phyloP scores from a whole-genome alignment of 306 rosid species.

The Senna siamea region DNA sequence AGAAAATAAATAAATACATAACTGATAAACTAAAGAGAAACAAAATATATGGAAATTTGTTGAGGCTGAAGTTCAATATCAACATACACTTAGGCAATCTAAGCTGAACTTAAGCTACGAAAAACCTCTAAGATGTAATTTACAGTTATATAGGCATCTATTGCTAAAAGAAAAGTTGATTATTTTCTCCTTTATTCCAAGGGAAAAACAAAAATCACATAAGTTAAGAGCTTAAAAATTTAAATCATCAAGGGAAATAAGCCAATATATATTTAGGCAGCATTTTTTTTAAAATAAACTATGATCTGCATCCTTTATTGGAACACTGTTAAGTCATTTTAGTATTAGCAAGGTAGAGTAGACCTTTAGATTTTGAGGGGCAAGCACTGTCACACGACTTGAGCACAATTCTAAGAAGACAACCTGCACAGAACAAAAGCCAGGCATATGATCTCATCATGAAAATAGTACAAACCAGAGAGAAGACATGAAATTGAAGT shows the following conservation, averaged over 20 bases:
- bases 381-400: conserved; percentile 70
- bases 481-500: conserved; percentile 31
- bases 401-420: conserved; percentile 91
- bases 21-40: conserved; percentile 26
- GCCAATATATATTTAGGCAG: background rate
- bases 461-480: conserved; percentile 20
- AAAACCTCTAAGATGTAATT: background rate
- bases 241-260: background rate
- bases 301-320: background rate
- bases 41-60: conserved; percentile 12
- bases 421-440: conserved; percentile 56
- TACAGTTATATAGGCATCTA: background rate
- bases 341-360: conserved; percentile 27
- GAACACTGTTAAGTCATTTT: background rate
- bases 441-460: conserved; percentile 23
- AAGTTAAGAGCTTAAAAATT: background rate
- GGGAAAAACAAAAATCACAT: background rate
- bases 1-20: conserved; percentile 26
- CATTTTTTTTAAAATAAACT: background rate
- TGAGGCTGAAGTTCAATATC: background rate
- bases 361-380: conserved; percentile 84
- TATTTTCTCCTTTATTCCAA: background rate
- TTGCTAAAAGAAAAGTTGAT: background rate
- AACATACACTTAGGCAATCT: background rate
- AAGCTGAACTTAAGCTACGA: background rate